Percentiles rank a stretch among this genome's conserved stretches.
phyloP scores from a whole-genome alignment of 371 early-diverging fungal species.

The Blakeslea trispora region DNA sequence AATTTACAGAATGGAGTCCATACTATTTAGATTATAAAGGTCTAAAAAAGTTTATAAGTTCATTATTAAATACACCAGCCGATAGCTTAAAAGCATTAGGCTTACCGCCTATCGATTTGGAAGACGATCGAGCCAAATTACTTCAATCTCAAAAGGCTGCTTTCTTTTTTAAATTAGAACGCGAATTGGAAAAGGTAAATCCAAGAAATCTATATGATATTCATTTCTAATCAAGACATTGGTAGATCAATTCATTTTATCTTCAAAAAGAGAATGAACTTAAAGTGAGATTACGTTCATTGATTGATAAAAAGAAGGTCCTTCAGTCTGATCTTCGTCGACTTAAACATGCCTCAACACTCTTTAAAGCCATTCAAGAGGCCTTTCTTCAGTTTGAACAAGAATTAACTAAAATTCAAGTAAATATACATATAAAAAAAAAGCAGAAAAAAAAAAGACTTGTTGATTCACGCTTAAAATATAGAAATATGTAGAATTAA shows the following conservation, averaged over 20 bases:
- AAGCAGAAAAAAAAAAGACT: background rate
- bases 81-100: constrained; percentile 28
- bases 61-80: constrained; percentile 48
- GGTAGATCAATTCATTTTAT: constrained; percentile 80
- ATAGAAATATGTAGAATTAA: constrained; percentile 94
- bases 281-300: constrained; percentile 73
- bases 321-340: constrained; percentile 59
- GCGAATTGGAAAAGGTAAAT: constrained; percentile 79
- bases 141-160: constrained; percentile 76
- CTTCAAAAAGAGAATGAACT: constrained; percentile 79
- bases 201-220: no score
- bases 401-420: constrained; percentile 93
- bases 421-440: constrained; percentile 33
- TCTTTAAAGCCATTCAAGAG: constrained; percentile 74
- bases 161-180: constrained; percentile 82
- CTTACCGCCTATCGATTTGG: constrained; percentile 44
- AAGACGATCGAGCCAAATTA: constrained; percentile 57
- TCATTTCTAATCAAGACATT: constrained; percentile 7
- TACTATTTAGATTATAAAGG: constrained; percentile 95
- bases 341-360: constrained; percentile 57
- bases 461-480: background rate
- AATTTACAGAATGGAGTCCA: constrained; percentile 88
- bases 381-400: constrained; percentile 90
- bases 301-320: constrained; percentile 81
- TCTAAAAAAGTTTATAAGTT: constrained; percentile 93